Conservation (phyloP, 306 rosid species). For the Trichosanthes cucumerina region DNA sequence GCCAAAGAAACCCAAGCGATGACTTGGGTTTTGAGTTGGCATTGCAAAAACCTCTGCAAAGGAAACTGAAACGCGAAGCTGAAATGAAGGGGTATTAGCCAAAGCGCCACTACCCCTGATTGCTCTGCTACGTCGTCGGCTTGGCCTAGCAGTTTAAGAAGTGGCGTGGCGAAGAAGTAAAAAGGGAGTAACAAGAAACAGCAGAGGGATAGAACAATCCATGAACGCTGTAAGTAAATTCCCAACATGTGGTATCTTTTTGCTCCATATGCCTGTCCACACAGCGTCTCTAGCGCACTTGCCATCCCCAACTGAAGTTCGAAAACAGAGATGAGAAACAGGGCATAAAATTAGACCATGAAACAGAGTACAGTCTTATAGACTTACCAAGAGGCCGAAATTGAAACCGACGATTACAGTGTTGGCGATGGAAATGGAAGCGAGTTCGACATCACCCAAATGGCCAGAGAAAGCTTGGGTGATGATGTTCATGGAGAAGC, state of each 20-base stretch:
- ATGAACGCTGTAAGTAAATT: conserved; percentile 54
- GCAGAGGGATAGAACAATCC: conserved; percentile 32
- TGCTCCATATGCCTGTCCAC: conserved; percentile 78
- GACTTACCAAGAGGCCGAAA: conserved; percentile 60
- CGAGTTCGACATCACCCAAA: conserved; percentile 56
- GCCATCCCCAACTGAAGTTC: conserved; percentile 60
- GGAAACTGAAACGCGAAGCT: conserved; percentile 78
- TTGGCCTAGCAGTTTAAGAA: conserved; percentile 46
- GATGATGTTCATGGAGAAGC: conserved; percentile 56
- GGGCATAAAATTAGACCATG: neutral
- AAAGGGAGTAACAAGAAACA: conserved; percentile 40
- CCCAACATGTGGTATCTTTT: conserved; percentile 51
- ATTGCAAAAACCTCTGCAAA: conserved; percentile 53
- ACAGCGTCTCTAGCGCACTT: conserved; percentile 69
- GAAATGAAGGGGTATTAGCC: conserved; percentile 72
- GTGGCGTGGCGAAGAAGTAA: conserved; percentile 41
- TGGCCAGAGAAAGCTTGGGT: conserved; percentile 79
- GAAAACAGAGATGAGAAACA: neutral
- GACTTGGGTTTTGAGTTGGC: conserved; percentile 41
- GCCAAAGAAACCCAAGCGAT: conserved; percentile 47
- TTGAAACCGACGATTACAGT: conserved; percentile 59
- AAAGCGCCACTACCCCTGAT: conserved; percentile 40
- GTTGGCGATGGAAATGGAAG: conserved; percentile 61
- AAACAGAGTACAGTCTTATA: neutral
- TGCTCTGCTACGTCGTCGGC: conserved; percentile 51